Evolutionary conservation across 2,329 filamentous ascomycete species (phyloP).

Genomic region (Phyllosticta citribraziliensis): DNA sequence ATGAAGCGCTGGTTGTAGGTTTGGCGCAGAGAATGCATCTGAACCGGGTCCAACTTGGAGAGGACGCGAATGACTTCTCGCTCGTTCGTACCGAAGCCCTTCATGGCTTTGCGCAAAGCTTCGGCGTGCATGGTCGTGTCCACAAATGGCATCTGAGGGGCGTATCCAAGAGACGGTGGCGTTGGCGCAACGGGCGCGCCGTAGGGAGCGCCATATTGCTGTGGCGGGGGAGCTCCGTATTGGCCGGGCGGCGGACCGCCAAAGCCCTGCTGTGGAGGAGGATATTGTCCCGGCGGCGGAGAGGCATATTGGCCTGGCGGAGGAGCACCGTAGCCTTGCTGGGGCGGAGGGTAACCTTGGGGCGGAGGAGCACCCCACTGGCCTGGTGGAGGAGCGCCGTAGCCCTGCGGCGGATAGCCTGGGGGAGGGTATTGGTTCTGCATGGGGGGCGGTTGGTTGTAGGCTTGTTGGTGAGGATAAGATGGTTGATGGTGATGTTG

Average conservation of each 20-base stretch:
- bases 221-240: constrained; percentile 31
- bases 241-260: constrained; percentile 15
- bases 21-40: constrained; percentile 53
- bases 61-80: constrained; percentile 62
- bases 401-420: constrained; percentile 13
- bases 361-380: constrained; percentile 22
- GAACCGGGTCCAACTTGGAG: constrained; percentile 64
- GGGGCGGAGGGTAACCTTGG: constrained; percentile 24
- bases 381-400: constrained; percentile 12
- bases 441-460: constrained; percentile 11
- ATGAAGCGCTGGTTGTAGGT: constrained; percentile 53
- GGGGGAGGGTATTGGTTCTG: constrained; percentile 21
- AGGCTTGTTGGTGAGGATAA: constrained; percentile 16
- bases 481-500: constrained; percentile 1
- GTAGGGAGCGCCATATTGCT: constrained; percentile 17
- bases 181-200: constrained; percentile 42
- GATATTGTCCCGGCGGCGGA: constrained; percentile 12
- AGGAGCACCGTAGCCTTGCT: constrained; percentile 29
- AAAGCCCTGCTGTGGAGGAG: constrained; percentile 29
- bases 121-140: constrained; percentile 62
- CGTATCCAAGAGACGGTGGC: constrained; percentile 64
- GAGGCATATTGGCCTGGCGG: constrained; percentile 12
- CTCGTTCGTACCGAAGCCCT: constrained; percentile 86
- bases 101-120: constrained; percentile 72
- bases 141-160: constrained; percentile 53